Base-by-base conservation (phyloP, 2,329 filamentous ascomycete species). In the Tolypocladium tundrense region DNA sequence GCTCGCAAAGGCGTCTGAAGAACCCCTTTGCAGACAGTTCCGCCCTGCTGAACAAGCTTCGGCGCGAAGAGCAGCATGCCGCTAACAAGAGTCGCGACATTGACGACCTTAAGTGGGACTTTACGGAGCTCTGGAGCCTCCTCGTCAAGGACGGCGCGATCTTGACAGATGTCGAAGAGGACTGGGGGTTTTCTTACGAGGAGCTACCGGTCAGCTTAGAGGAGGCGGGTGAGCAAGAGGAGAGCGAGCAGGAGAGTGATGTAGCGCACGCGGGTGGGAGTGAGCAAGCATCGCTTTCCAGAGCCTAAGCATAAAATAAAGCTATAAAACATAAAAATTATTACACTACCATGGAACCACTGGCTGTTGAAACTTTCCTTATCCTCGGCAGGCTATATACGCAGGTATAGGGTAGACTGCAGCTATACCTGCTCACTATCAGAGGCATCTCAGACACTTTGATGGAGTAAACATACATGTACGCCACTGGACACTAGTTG, bases 181-280 rank as follows among this genome's bases (percentile, higher is more conserved):
- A 70, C n/a, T 73, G 69, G 68, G 67, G 65, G 2, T 68, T 72
- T 59, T 56, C 24, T 1, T 72, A 72, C 56, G 70, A 73, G 54
- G 71, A 74, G 24, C 58, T 61, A 55, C 57, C 61, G 31, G 54
- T 11, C 1, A 56, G 45, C 35, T 53, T 53, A 9, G 24, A 56
- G 33, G 33, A 14, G 9, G 13, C 19, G 3, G 16, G 16, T 9
- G 48, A 35, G 16, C 31, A n/a, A n/a, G 48, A 14, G 16, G 48
- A 51, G 14, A 31, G 9, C 31, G 4, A n/a, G 19, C 19, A 2
- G 27, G 45, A 19, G 27, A 11, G 14, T 4, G 3, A 50, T 13
- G 16, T 2, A 11, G 1, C 5, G 2, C 9, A 51, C 5, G 8
- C 16, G 10, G 9, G 9, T 21, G 7, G 19, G 48, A 13, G 1